Evolutionary conservation across 2,329 filamentous ascomycete genomes (phyloP), one percentile per base, ranked within the genome.

Genomic region (Chalaropsis thielavioides): DNA sequence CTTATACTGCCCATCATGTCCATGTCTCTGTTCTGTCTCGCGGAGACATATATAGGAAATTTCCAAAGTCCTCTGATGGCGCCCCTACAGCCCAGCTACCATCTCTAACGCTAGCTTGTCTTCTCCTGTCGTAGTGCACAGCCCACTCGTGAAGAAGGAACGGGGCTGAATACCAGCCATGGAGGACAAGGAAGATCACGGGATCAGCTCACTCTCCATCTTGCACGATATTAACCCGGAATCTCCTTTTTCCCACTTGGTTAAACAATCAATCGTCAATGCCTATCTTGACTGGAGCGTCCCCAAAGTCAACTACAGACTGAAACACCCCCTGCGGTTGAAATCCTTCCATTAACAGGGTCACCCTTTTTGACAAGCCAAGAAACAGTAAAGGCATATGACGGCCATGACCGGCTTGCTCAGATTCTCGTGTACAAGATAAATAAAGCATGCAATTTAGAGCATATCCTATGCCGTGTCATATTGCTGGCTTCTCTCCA

Each of bases 121-220:
- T n/a, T 58, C 27, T 58, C 54, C 27, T 58, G 31, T 27, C 27
- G 17, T 3, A 17, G 54, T 22, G 54, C 54, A 58, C 54, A 58
- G 54, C 54, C 54, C 54, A 27, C 46, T 24, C 22, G 22, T 24
- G 3, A 51, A 11, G 22, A 51, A 51, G 46, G 46, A 51, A 51
- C 22, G 46, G 46, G 46, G 46, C 46, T 51, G 46, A 51, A 51
- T 24, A 24, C 46, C 24, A 24, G 22, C 11, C 46, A 24, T n/a
- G 15, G 54, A 7, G 27, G 54, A 58, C 54, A 58, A 58, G 54
- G 54, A n/a, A 58, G 27, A 58, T 58, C 54, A 58, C 54, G 54
- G 54, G 31, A 58, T 58, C 54, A 58, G 10, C 54, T 58, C 17
- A n/a, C 27, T n/a, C 54, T 35, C 54, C 1, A 58, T 38, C 31